Evolutionary conservation across 768 basidiomycete genomes (phyloP).

Genomic region (Russula emetica): DNA sequence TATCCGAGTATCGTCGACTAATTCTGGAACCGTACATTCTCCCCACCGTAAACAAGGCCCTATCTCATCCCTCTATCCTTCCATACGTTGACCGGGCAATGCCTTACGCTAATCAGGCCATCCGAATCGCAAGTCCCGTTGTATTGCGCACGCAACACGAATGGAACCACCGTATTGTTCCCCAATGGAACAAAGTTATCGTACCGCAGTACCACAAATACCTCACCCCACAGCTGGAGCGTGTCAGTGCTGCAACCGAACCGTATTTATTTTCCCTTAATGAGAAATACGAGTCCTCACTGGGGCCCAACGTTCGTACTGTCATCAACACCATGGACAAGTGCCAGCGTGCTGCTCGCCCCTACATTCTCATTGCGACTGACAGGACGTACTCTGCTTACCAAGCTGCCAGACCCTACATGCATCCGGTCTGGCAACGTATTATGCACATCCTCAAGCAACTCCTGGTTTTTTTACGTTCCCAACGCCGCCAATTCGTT

Average conservation of each 20-base stretch:
- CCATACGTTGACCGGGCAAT: constrained; percentile 46
- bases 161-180: constrained; percentile 37
- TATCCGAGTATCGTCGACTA: constrained; percentile 55
- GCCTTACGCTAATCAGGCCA: constrained; percentile 48
- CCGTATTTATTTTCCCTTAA: constrained; percentile 35
- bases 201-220: constrained; percentile 36
- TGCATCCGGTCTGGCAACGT: constrained; percentile 37
- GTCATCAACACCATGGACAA: constrained; percentile 33
- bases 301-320: constrained; percentile 36
- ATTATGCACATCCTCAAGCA: constrained; percentile 33
- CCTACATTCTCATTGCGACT: constrained; percentile 39
- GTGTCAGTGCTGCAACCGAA: constrained; percentile 33
- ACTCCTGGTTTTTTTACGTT: constrained; percentile 39
- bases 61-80: constrained; percentile 50
- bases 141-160: constrained; percentile 36
- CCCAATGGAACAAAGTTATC: constrained; percentile 43
- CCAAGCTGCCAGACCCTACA: constrained; percentile 40
- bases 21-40: constrained; percentile 69
- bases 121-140: constrained; percentile 41
- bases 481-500: constrained; percentile 59
- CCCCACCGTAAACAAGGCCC: constrained; percentile 49
- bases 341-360: constrained; percentile 39
- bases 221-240: constrained; percentile 35
- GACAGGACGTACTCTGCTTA: constrained; percentile 42
- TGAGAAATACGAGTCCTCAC: constrained; percentile 35